Percentiles rank a stretch among this genome's conserved stretches.
Evolutionary conservation across 352 stramenopile species (phyloP).

Genomic region (Phytophthora syringae): DNA sequence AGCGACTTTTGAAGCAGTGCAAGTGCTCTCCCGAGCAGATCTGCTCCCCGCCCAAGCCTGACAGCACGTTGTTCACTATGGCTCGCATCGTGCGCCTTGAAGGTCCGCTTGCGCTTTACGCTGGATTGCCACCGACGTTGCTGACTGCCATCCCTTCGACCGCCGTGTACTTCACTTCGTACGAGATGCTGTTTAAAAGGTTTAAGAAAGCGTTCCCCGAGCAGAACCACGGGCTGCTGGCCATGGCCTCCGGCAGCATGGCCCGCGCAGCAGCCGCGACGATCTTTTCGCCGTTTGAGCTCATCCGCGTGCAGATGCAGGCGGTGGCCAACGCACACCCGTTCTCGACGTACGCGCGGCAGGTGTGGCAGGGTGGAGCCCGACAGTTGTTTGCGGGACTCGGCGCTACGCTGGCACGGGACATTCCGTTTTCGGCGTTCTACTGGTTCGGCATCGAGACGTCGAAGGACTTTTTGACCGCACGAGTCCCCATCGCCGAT

Average conservation of each 20-base stretch:
- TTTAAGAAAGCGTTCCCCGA: slow-evolving; percentile 48
- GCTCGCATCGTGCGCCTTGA: slow-evolving; percentile 68
- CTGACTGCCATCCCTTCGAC: slow-evolving; percentile 94
- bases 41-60: slow-evolving; percentile 40
- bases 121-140: slow-evolving; percentile 89
- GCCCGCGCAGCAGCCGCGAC: slow-evolving; percentile 64
- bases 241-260: slow-evolving; percentile 56
- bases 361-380: slow-evolving; percentile 47
- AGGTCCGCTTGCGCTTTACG: slow-evolving; percentile 71
- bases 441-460: slow-evolving; percentile 95
- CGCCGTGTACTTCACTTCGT: slow-evolving; percentile 94
- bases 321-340: slow-evolving; percentile 58
- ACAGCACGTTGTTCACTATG: slow-evolving; percentile 71
- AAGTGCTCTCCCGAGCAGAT: slow-evolving; percentile 60
- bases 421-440: slow-evolving; percentile 95
- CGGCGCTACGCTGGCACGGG: slow-evolving; percentile 89
- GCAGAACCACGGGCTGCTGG: slow-evolving; percentile 45
- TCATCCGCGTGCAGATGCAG: slow-evolving; percentile 90
- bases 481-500: slow-evolving; percentile 35
- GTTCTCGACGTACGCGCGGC: slow-evolving; percentile 53
- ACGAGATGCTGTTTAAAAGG: slow-evolving; percentile 78
- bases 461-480: slow-evolving; percentile 60
- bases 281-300: slow-evolving; percentile 86
- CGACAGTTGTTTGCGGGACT: slow-evolving; percentile 76
- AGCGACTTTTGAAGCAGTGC: slow-evolving; percentile 56